phyloP scores from a whole-genome alignment of 176 grass and related monocot genomes.

The Oryza glaberrima region DNA sequence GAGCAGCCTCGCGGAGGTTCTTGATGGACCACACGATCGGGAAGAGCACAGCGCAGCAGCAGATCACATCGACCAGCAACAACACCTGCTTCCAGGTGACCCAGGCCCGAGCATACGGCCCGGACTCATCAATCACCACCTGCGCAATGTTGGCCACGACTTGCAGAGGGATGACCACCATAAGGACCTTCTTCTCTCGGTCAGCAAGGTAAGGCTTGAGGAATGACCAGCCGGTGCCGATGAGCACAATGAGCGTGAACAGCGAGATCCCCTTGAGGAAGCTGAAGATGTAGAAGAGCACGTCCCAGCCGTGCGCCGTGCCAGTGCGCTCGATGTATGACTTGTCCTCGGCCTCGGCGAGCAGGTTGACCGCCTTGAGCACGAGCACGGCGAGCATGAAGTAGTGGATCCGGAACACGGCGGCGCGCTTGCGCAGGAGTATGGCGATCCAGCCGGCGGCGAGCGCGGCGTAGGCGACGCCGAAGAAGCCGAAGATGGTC shows the following conservation, averaged over 20 bases:
- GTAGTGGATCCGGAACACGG: conserved; percentile 96
- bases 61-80: conserved; percentile 89
- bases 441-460: conserved; percentile 67
- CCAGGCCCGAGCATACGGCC: conserved; percentile 85
- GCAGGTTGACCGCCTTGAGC: conserved; percentile 85
- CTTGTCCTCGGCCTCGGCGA: conserved; percentile 93
- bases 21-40: conserved; percentile 98
- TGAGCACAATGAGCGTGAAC: conserved; percentile 96
- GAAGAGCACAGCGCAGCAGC: conserved; percentile 91
- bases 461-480: conserved; percentile 67
- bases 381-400: conserved; percentile 95
- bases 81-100: conserved; percentile 92
- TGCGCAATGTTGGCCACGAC: conserved; percentile 94
- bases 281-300: conserved; percentile 97
- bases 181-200: conserved; percentile 92
- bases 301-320: conserved; percentile 93
- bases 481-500: conserved; percentile 80
- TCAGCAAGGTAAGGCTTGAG: conserved; percentile 92
- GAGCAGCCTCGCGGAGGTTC: conserved; percentile 93
- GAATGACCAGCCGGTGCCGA: conserved; percentile 97
- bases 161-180: conserved; percentile 94
- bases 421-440: conserved; percentile 73
- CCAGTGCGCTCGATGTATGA: conserved; percentile 92
- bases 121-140: conserved; percentile 90
- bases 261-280: conserved; percentile 97